Conservation (phyloP, 1,139 yeast genomes). For the Lodderomyces metapsilosis region DNA sequence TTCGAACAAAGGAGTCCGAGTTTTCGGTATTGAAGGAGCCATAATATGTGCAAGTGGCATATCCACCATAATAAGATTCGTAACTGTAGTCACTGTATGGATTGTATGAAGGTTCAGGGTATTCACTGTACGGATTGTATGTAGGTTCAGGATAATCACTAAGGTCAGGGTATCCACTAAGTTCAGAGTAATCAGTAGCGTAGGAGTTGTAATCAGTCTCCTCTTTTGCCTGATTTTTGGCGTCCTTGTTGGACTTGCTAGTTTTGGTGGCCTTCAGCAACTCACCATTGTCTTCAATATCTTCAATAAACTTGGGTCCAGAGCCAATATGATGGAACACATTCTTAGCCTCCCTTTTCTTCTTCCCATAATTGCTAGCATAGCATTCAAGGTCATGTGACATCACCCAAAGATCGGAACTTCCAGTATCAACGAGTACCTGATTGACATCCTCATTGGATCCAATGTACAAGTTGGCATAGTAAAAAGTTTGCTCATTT, state of each 20-base stretch:
- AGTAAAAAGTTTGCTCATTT: conserved; percentile 49
- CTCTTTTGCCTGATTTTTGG: neutral
- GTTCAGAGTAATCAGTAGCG: no score
- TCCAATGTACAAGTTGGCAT: conserved; percentile 40
- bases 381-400: conserved; percentile 29
- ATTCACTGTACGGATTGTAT: no score
- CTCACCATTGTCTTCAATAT: conserved; percentile 1
- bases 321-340: neutral
- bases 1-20: conserved; percentile 32
- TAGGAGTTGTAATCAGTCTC: neutral
- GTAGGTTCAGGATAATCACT: neutral
- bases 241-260: neutral
- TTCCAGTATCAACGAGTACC: conserved; percentile 23
- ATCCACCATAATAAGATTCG: conserved; percentile 6
- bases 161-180: neutral
- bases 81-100: neutral
- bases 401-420: conserved; percentile 42
- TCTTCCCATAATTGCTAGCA: conserved; percentile 2
- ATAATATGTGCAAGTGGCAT: conserved; percentile 30
- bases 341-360: conserved; percentile 2
- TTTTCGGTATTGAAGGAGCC: conserved; percentile 40
- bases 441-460: conserved; percentile 26
- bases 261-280: neutral
- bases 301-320: conserved; percentile 6
- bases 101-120: neutral